phyloP scores from a whole-genome alignment of 1,284 basidiomycete species.

The Rhodofomes roseus region DNA sequence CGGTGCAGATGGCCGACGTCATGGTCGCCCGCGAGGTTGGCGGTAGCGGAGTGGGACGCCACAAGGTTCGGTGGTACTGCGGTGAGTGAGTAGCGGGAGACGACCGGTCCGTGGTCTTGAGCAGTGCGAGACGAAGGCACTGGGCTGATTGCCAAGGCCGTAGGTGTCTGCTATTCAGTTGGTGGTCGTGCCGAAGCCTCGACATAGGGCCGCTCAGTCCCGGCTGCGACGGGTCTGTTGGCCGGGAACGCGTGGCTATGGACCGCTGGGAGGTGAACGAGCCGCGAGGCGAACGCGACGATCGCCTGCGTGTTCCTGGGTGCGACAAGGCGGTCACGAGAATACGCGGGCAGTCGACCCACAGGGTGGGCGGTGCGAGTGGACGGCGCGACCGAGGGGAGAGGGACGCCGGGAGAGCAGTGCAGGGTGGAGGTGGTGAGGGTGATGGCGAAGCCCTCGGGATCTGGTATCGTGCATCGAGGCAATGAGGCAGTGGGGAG shows the following conservation, averaged over 20 bases:
- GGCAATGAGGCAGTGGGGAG: background rate
- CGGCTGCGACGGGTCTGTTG: too few relatives aligned
- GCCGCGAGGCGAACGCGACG: too few relatives aligned
- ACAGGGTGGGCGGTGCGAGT: background rate
- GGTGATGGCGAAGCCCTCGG: constrained; percentile 1
- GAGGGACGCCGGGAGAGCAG: background rate
- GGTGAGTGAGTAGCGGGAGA: background rate
- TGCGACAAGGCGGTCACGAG: too few relatives aligned
- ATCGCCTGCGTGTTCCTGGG: too few relatives aligned
- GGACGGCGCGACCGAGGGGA: background rate
- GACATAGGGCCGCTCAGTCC: too few relatives aligned
- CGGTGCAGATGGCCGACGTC: background rate
- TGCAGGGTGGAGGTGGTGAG: background rate
- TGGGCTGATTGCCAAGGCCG: too few relatives aligned
- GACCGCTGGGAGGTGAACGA: too few relatives aligned
- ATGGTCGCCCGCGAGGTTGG: background rate
- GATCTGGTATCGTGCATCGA: background rate
- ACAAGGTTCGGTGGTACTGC: background rate
- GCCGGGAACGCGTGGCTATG: too few relatives aligned
- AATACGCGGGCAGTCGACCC: background rate
- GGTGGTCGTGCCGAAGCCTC: too few relatives aligned
- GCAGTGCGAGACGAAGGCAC: too few relatives aligned
- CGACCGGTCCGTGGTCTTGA: too few relatives aligned
- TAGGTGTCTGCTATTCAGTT: background rate
- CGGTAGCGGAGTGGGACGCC: background rate